These are phyloP conservation scores for Ilex paraguariensis DNA, from an alignment of 305 asterid species.

Conservation along the genomic window DNA sequence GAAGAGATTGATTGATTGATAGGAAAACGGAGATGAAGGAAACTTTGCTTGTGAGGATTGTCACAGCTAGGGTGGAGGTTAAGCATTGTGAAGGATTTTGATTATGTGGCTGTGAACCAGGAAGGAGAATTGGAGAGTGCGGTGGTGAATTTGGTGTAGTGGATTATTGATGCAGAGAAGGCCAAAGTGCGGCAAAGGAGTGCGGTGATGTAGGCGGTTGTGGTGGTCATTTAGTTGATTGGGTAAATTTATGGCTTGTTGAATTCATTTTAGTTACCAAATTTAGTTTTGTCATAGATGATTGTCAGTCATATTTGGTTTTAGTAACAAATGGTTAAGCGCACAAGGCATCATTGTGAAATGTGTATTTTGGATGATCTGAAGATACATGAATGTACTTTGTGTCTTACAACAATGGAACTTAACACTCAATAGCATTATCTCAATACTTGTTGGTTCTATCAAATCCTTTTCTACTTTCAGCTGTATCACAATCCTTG, in stretches of 20 bases:
- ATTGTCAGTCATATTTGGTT: neutral
- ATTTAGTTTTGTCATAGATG: neutral
- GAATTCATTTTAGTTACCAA: neutral
- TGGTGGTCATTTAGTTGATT: neutral
- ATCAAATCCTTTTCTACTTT: too few species aligned
- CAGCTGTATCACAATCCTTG: too few species aligned
- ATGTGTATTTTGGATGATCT: too few species aligned
- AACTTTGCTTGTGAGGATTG: conserved; percentile 72
- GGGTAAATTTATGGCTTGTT: neutral
- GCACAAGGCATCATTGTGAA: too few species aligned
- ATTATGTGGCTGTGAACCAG: conserved; percentile 83
- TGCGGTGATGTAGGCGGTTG: conserved; percentile 34
- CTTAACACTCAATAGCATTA: too few species aligned
- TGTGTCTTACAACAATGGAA: too few species aligned
- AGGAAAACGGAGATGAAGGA: conserved; percentile 75
- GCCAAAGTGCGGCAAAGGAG: conserved; percentile 73
- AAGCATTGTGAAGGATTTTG: conserved; percentile 69
- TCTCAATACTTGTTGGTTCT: too few species aligned
- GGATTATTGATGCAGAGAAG: conserved; percentile 92
- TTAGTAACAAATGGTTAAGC: too few species aligned
- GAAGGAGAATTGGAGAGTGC: conserved; percentile 86
- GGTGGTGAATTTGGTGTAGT: conserved; percentile 66
- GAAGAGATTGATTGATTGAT: conserved; percentile 75
- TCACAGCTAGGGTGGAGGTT: conserved; percentile 77
- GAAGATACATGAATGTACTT: too few species aligned